A percentile compares a stretch with the other conserved stretches of the same genome.
Conservation (phyloP, 176 grass and related monocot genomes). For the Rhynchospora tenuis region DNA sequence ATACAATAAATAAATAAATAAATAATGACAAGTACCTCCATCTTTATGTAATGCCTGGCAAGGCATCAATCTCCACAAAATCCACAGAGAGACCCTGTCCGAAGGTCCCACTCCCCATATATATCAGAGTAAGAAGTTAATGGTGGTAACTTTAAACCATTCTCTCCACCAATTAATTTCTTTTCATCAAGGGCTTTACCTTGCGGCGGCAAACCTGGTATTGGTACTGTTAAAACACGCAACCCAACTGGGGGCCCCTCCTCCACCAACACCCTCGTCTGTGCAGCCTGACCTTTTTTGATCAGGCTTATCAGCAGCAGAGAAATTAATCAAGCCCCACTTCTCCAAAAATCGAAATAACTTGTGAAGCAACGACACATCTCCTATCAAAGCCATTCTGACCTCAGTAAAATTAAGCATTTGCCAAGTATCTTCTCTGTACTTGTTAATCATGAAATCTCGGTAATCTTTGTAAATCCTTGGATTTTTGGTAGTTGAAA, state of each 20-base stretch:
- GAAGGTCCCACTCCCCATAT: constrained; percentile 54
- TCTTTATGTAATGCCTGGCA: constrained; percentile 15
- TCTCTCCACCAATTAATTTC: constrained; percentile 28
- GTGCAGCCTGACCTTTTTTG: constrained; percentile 2
- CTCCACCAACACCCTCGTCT: constrained; percentile 55
- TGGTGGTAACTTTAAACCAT: constrained; percentile 54
- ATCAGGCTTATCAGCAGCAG: constrained; percentile 11
- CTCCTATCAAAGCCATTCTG: constrained; percentile 69
- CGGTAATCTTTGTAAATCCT: constrained; percentile 98
- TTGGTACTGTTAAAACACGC: constrained; percentile 25
- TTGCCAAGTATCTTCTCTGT: constrained; percentile 61
- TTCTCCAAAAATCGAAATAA: constrained; percentile 60
- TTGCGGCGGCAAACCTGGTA: constrained; percentile 28
- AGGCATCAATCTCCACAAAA: constrained; percentile 37
- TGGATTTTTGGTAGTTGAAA: constrained; percentile 65
- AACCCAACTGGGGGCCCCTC: constrained; percentile 28
- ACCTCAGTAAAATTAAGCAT: constrained; percentile 79
- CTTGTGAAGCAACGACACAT: constrained; percentile 63
- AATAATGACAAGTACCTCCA: constrained; percentile 39
- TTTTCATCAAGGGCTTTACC: constrained; percentile 38
- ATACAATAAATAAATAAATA: background rate
- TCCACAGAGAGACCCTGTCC: constrained; percentile 42
- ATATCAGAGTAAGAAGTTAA: constrained; percentile 73
- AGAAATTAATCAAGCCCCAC: constrained; percentile 77
- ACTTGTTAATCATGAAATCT: constrained; percentile 86